Evolutionary conservation across 495 filamentous ascomycete genomes (phyloP), one percentile per base, ranked within the genome.

Genomic region (Penicillium lividum): DNA sequence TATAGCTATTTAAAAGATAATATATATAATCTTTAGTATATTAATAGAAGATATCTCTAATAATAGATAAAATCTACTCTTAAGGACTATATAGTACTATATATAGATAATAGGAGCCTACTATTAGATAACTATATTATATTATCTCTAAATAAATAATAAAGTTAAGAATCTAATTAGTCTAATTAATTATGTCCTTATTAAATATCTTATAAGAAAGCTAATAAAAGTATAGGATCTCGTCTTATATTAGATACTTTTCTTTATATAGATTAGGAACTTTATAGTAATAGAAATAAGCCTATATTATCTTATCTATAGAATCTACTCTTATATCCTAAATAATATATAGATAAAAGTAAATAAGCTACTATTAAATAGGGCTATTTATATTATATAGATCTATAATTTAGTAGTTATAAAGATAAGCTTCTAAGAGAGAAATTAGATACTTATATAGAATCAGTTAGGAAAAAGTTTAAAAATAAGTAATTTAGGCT

Each of bases 171-270:
- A 40, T n/a, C 36, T 40, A n/a, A 40, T n/a, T 15, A 16, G 15
- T 16, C 36, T 40, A 13, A 3, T 40, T 31, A 50, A n/a, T 2
- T 5, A 33, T 13, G 13, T 29, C 5, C 15, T 30, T n/a, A 30
- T 16, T 13, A 50, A 50, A 50, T 50, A 50, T 50, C 27, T 29
- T 33, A 50, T 50, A 50, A 13, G 4, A 33, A 29, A 30, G 6
- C 9, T 50, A 33, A 50, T n/a, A n/a, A 25, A 8, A 33, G 7
- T 16, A 33, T 50, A 29, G 22, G 15, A 29, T 16, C 30, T 31
- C 15, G 31, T 31, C 7, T 6, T 27, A 30, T 33, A 16, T 16
- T 50, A 28, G 16, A 29, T 29, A 29, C 15, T 30, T 5, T 50
- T 29, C 7, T 50, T 6, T 16, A 16, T 16, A 50, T 33, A 30